Percentiles rank a stretch among this genome's conserved stretches.
Conservation (phyloP, 192 early-diverging fungal genomes). For the Bifiguratus adelaidae region DNA sequence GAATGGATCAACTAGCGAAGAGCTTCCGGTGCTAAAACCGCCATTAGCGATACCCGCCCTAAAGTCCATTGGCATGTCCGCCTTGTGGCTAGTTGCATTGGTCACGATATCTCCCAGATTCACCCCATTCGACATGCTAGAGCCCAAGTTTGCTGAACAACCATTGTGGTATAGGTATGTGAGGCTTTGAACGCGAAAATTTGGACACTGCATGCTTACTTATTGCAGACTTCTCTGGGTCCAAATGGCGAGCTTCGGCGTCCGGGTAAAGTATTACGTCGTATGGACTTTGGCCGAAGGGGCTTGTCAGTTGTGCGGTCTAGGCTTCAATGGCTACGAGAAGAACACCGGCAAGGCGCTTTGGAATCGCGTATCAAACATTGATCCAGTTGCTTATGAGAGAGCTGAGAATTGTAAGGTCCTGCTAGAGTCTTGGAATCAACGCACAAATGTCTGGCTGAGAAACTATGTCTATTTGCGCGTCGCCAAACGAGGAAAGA, state of each 20-base stretch:
- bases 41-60: slow-evolving; percentile 2
- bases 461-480: slow-evolving; percentile 76
- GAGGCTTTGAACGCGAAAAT: neutral
- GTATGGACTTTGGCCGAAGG: slow-evolving; percentile 90
- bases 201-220: neutral
- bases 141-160: slow-evolving; percentile 16
- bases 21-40: no score
- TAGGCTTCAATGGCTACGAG: slow-evolving; percentile 68
- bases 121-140: slow-evolving; percentile 12
- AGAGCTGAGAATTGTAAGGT: slow-evolving; percentile 62
- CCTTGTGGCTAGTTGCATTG: slow-evolving; percentile 18
- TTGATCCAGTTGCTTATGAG: slow-evolving; percentile 67
- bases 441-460: slow-evolving; percentile 81
- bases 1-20: slow-evolving; percentile 2
- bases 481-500: slow-evolving; percentile 34
- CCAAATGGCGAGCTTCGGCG: slow-evolving; percentile 42
- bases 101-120: slow-evolving; percentile 24
- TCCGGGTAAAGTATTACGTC: slow-evolving; percentile 76
- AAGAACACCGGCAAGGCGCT: slow-evolving; percentile 29
- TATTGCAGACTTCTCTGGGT: slow-evolving; percentile 25
- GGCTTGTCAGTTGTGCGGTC: slow-evolving; percentile 68
- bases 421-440: slow-evolving; percentile 83
- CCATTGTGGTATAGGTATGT: slow-evolving; percentile 6
- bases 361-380: slow-evolving; percentile 75
- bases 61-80: slow-evolving; percentile 15